Percentiles rank a stretch among this genome's conserved stretches.
These are phyloP conservation scores for Clathrospora elynae DNA, from an alignment of 2,329 filamentous ascomycete species.

Conservation along the genomic window DNA sequence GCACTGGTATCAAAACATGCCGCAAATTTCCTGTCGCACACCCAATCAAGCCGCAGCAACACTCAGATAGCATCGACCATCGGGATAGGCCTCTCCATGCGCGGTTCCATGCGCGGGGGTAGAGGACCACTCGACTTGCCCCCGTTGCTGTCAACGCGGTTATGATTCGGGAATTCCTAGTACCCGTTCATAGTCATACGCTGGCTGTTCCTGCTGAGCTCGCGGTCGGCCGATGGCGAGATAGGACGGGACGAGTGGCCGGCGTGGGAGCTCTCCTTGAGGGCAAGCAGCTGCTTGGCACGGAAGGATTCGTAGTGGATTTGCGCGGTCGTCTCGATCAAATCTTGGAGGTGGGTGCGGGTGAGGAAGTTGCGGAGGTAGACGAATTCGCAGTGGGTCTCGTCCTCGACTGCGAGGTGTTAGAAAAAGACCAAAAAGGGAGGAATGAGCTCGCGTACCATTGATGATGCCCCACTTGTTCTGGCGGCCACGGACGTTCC, in stretches of 20 bases:
- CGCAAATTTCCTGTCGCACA: conserved; percentile 21
- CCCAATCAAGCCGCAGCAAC: conserved; percentile 2
- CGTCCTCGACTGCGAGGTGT: conserved; percentile 75
- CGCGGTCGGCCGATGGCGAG: conserved; percentile 90
- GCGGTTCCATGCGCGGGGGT: conserved; percentile 32
- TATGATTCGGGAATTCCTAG: conserved; percentile 58
- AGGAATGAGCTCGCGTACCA: conserved; percentile 32
- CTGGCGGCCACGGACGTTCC: conserved; percentile 95
- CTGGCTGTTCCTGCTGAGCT: conserved; percentile 96
- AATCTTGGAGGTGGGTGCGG: conserved; percentile 95
- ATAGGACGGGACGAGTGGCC: conserved; percentile 84
- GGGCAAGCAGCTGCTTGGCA: conserved; percentile 94
- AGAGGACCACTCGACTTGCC: conserved; percentile 29
- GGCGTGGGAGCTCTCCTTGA: conserved; percentile 94
- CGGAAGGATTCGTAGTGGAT: conserved; percentile 99
- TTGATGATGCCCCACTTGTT: conserved; percentile 99
- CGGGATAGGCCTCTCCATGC: conserved; percentile 30
- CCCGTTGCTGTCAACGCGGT: conserved; percentile 39
- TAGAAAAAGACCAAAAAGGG: conserved; percentile 8
- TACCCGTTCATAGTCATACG: conserved; percentile 99
- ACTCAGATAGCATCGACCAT: conserved; percentile 34
- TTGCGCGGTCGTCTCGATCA: conserved; percentile 98
- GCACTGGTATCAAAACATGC: conserved; percentile 49
- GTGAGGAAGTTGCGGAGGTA: conserved; percentile 98
- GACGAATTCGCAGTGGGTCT: conserved; percentile 99